Evolutionary conservation across 495 filamentous ascomycete genomes (phyloP), one percentile per base, ranked within the genome.

Genomic region (Penicillium simplicissimum): DNA sequence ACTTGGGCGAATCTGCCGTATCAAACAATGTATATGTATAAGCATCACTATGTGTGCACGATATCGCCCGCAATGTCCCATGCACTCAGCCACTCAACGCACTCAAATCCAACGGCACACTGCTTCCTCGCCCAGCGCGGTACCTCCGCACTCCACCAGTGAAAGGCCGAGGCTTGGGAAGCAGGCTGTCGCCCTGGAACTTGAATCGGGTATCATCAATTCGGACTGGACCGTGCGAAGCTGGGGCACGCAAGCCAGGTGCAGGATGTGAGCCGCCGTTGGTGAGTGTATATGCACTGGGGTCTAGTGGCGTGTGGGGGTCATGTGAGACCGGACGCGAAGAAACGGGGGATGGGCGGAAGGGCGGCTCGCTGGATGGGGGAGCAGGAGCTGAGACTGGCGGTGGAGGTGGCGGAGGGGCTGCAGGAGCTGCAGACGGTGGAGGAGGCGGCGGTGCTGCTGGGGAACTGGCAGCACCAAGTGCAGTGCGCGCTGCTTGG

Each of bases 81-180:
- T 62, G 61, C 63, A 62, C 57, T 59, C 62, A 79, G 25, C 71
- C 72, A 54, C 68, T 68, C 61, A 78, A 68, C 48, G 73, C 69
- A 60, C 79, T 84, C 70, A 98, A 76, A 79, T 98, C 91, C 68
- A 98, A 81, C 42, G 95, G 95, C 42, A 98, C 92, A 79, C 90
- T 96, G 75, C 92, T 97, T 23, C 91, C 94, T 70, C 93, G 84
- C 9, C 95, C 95, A 28, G 94, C 95, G 42, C 93, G 82, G 76
- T 98, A 98, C 66, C 85, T 84, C 69, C 90, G 91, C 36, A 78
- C 73, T 33, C 81, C 86, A 3, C 90, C 90, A 8, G 79, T 72
- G 69, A 95, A 97, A 3, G 87, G 85, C 59, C 93, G 82, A 45
- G 95, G 94, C 67, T 90, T 93, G 2, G 95, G 93, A 19, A 98